Conservation (phyloP, 1,284 basidiomycete genomes). For the Rhodotorula sp. region DNA sequence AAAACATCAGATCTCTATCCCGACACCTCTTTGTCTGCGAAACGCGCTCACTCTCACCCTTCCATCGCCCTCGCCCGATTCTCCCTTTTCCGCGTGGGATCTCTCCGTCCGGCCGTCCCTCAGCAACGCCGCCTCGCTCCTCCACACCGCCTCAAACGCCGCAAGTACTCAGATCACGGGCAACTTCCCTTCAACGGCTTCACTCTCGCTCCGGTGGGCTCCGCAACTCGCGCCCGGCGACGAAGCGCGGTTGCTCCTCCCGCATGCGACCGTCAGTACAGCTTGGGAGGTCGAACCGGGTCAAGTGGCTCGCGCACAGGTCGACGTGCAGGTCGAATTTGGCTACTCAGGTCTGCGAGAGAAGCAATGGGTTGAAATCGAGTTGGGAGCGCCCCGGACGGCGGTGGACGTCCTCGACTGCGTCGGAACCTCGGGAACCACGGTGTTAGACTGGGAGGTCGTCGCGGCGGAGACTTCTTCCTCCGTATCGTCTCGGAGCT, state of each 20-base stretch:
- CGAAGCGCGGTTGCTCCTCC: not conserved
- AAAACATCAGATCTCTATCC: conserved; percentile 21
- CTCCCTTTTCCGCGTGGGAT: conserved; percentile 18
- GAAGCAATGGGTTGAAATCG: conserved; percentile 21
- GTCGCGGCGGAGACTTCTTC: not conserved
- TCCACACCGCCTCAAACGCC: not conserved
- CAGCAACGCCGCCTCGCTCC: conserved; percentile 4
- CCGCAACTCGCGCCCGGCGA: not conserved
- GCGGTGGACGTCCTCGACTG: not conserved
- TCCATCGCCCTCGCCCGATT: conserved; percentile 1
- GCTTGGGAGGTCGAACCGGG: conserved; percentile 11
- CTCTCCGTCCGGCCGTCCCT: conserved; percentile 28
- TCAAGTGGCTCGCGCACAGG: not conserved
- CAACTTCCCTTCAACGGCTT: conserved; percentile 17
- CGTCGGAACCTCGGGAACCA: not conserved
- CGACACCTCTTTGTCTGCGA: conserved; percentile 25
- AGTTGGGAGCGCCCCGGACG: not conserved
- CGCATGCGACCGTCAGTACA: not conserved
- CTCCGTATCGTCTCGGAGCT: not conserved
- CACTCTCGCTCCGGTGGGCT: conserved; percentile 19
- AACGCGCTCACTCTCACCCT: conserved; percentile 24
- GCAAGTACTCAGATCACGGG: conserved; percentile 19
- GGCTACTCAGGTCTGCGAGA: conserved; percentile 16
- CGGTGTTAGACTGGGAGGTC: not conserved
- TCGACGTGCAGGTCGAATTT: conserved; percentile 9